Conservation (phyloP, 2,329 filamentous ascomycete species). For the Calonectria pseudoturangicola region DNA sequence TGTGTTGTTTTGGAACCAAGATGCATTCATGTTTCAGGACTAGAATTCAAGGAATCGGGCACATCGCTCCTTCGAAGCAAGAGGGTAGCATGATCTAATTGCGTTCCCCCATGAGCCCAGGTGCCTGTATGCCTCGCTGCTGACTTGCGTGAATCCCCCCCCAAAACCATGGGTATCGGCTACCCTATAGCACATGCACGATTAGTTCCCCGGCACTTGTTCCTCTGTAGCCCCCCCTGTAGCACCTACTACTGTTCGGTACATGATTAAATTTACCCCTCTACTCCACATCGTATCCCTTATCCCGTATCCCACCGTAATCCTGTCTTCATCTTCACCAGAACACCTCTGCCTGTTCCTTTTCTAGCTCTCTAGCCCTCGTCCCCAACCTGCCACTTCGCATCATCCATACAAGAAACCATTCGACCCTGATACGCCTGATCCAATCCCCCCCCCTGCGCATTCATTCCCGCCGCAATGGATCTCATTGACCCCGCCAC, state of each 20-base stretch:
- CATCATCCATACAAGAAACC: no score
- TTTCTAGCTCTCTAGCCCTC: background rate
- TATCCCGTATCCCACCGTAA: slow-evolving; percentile 5
- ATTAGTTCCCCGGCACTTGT: background rate
- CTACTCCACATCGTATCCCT: slow-evolving; percentile 27
- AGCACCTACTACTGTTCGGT: slow-evolving; percentile 5
- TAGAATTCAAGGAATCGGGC: no score
- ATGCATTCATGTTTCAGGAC: no score
- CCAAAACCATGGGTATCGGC: background rate
- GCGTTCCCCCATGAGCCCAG: no score
- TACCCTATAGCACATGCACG: background rate
- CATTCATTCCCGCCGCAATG: slow-evolving; percentile 64
- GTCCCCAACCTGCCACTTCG: background rate
- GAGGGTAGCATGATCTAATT: background rate
- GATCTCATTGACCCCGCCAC: slow-evolving; percentile 82
- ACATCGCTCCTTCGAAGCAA: background rate
- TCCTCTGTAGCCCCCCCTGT: background rate
- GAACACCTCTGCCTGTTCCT: background rate
- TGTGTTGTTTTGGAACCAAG: no score
- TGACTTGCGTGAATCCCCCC: background rate
- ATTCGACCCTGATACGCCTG: background rate
- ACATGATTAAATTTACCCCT: slow-evolving; percentile 23
- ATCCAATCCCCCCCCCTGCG: background rate
- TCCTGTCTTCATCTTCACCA: background rate
- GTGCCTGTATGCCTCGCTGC: no score